Base-by-base conservation (phyloP, 2,329 filamentous ascomycete species). In the Sclerotinia nivalis region DNA sequence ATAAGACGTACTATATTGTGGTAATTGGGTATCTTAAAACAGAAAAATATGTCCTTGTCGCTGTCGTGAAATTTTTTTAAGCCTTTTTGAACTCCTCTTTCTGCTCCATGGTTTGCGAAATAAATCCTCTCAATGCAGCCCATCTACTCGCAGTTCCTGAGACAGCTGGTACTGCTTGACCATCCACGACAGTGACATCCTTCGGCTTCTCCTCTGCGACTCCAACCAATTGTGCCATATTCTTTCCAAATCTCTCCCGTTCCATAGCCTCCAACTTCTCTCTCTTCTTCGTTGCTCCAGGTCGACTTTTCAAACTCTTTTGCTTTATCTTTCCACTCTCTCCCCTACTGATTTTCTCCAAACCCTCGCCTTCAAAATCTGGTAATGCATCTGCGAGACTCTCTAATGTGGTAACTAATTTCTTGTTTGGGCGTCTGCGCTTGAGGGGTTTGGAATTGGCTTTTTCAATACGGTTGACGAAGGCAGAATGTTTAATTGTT, bases 121-220 rank as follows among this genome's bases (percentile, higher is more conserved):
- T 92, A 90, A 66, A 97, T 96, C 78, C 95, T 75, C 94, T 88
- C 80, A 98, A 79, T 22, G 93, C 93, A 43, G 91, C 91, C 91
- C 93, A 97, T 69, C 91, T 84, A 76, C 84, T 88, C 13, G 86
- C 82, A 22, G 85, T 88, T 15, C 81, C 64, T n/a, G 68, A 72
- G 34, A 68, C 55, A 72, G 37, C 60, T 31, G 69, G 60, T 43
- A 25, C 74, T 71, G 22, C 59, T 52, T 61, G 66, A 47, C 70
- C 59, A n/a, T 68, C 64, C 15, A 47, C 65, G 37, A 72, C 54
- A n/a, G 70, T 70, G 65, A 25, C 65, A 40, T 28, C 45, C 20
- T 59, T 45, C 6, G 45, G 28, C 72, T 73, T 25, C 59, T 62
- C 69, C 66, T 58, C 59, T 12, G 20, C 28, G n/a, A 70, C 50